Conservation (phyloP, 2,329 filamentous ascomycete genomes). For the Orbilia javanica region DNA sequence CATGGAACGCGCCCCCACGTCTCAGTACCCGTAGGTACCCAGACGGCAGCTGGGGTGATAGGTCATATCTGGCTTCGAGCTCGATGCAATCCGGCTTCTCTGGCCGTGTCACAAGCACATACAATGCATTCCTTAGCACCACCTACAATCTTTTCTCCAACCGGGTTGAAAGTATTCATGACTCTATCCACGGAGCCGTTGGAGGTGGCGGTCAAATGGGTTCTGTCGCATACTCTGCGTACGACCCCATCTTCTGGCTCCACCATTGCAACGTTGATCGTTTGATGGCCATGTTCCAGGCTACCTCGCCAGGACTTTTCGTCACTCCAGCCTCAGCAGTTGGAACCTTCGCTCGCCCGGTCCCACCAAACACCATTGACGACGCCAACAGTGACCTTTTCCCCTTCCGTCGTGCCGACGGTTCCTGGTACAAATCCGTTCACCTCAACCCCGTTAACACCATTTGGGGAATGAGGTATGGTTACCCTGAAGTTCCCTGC, state of each 20-base stretch:
- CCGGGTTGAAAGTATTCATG: slow-evolving; percentile 67
- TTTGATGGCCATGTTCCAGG: slow-evolving; percentile 62
- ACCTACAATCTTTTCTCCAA: slow-evolving; percentile 60
- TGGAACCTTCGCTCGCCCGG: slow-evolving; percentile 53
- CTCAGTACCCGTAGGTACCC: slow-evolving; percentile 41
- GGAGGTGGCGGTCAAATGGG: slow-evolving; percentile 68
- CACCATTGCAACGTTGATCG: slow-evolving; percentile 62
- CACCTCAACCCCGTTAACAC: slow-evolving; percentile 45
- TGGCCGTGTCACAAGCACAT: slow-evolving; percentile 35
- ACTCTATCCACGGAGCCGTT: slow-evolving; percentile 69
- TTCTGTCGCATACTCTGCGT: slow-evolving; percentile 68
- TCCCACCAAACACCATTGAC: slow-evolving; percentile 40
- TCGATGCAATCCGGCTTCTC: slow-evolving; percentile 39
- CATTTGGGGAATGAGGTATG: slow-evolving; percentile 54
- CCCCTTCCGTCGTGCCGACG: slow-evolving; percentile 54
- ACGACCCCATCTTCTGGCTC: slow-evolving; percentile 62
- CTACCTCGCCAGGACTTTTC: slow-evolving; percentile 60
- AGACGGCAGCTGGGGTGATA: slow-evolving; percentile 34
- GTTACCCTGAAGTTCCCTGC: slow-evolving; percentile 58
- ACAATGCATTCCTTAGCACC: slow-evolving; percentile 43
- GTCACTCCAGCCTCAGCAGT: slow-evolving; percentile 47
- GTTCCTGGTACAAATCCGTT: slow-evolving; percentile 42
- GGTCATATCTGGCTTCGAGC: slow-evolving; percentile 32
- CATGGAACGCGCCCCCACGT: slow-evolving; percentile 34
- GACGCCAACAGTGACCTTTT: slow-evolving; percentile 43